A percentile compares a stretch with the other conserved stretches of the same genome.
These are phyloP conservation scores for Verticillium zaregamsianum DNA, from an alignment of 2,329 filamentous ascomycete species.

Conservation along the genomic window DNA sequence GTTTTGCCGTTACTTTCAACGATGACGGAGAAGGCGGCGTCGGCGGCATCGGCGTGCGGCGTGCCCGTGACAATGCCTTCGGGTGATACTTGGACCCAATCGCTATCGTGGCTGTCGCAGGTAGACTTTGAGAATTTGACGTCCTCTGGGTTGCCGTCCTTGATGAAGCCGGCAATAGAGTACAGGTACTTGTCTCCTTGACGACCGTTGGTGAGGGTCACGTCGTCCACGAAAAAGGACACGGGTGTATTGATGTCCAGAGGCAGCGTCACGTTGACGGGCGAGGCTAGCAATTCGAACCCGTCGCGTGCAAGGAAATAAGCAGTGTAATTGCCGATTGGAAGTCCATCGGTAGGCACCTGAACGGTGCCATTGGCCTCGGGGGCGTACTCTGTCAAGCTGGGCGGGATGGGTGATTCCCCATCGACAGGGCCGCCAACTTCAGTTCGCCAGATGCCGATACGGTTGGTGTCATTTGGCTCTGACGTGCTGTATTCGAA, in stretches of 20 bases:
- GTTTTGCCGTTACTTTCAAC: conserved; percentile 22
- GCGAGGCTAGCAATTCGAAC: conserved; percentile 29
- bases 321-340: conserved; percentile 26
- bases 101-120: conserved; percentile 9
- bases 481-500: conserved; percentile 27
- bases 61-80: conserved; percentile 30
- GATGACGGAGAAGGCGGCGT: conserved; percentile 15
- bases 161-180: conserved; percentile 26
- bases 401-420: conserved; percentile 18
- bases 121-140: conserved; percentile 22
- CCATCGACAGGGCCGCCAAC: conserved; percentile 28
- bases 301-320: conserved; percentile 29
- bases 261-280: conserved; percentile 23
- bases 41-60: conserved; percentile 15
- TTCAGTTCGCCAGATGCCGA: conserved; percentile 26
- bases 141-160: conserved; percentile 15
- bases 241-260: conserved; percentile 1
- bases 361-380: conserved; percentile 18
- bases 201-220: conserved; percentile 30
- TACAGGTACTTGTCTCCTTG: conserved; percentile 26
- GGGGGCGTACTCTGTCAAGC: conserved; percentile 28
- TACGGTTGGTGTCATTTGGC: conserved; percentile 28
- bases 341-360: conserved; percentile 18
- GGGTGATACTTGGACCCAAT: conserved; percentile 26
- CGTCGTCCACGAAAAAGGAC: conserved; percentile 21